Conservation (phyloP, 495 filamentous ascomycete genomes). For the Aspergillus egyptiacus region DNA sequence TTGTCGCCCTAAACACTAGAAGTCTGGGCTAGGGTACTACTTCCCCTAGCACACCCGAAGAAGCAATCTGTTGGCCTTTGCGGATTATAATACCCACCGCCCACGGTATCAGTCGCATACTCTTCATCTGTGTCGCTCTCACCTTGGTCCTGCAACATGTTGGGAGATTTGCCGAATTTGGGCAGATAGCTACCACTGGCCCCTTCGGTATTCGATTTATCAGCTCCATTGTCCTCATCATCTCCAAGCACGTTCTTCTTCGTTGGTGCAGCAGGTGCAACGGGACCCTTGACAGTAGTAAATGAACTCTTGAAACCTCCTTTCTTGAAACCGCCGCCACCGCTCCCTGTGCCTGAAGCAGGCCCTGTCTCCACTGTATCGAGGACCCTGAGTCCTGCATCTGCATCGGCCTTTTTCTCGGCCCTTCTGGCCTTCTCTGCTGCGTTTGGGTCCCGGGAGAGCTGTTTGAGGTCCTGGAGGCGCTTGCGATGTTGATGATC, state of each 20-base stretch:
- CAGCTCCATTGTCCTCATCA: conserved; percentile 33
- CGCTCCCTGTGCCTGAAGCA: conserved; percentile 3
- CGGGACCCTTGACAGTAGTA: conserved; percentile 37
- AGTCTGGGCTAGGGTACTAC: conserved; percentile 5
- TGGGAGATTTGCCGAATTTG: conserved; percentile 29
- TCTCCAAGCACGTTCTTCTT: conserved; percentile 42
- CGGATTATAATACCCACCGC: conserved; percentile 47
- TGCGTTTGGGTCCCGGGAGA: conserved; percentile 52
- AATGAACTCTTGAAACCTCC: conserved; percentile 60
- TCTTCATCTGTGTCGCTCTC: conserved; percentile 46
- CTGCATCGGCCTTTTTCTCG: conserved; percentile 61
- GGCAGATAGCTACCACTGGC: conserved; percentile 30
- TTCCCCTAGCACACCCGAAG: conserved; percentile 29
- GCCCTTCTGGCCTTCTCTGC: conserved; percentile 60
- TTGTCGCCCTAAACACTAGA: not conserved
- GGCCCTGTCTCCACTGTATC: conserved; percentile 20
- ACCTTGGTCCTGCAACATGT: conserved; percentile 15
- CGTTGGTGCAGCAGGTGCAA: conserved; percentile 23
- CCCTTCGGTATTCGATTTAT: not conserved
- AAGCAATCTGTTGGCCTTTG: conserved; percentile 47
- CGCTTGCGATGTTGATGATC: conserved; percentile 60
- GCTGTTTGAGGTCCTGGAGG: conserved; percentile 56
- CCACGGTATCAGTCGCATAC: conserved; percentile 32
- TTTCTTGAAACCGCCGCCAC: conserved; percentile 52
- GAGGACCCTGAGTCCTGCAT: conserved; percentile 40